phyloP scores from a whole-genome alignment of 2,329 filamentous ascomycete genomes.

The Verticillium zaregamsianum region DNA sequence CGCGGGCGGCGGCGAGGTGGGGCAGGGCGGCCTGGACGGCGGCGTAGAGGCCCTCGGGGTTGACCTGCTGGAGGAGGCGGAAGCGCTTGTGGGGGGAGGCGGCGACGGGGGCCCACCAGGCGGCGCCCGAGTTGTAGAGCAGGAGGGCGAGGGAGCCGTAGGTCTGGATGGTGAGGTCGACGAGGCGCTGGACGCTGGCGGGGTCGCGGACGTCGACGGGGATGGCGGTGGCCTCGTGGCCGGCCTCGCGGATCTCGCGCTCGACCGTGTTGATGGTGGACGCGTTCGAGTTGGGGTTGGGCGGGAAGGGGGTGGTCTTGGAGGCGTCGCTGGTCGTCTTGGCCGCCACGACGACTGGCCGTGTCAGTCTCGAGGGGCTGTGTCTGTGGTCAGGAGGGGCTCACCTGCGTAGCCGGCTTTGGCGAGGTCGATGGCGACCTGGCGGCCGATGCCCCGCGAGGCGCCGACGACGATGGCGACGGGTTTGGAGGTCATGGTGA shows the following conservation, averaged over 20 bases:
- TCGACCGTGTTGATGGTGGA: slow-evolving; percentile 80
- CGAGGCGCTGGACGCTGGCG: slow-evolving; percentile 55
- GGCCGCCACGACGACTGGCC: slow-evolving; percentile 68
- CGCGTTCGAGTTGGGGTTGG: slow-evolving; percentile 67
- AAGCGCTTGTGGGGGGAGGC: slow-evolving; percentile 70
- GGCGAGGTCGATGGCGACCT: slow-evolving; percentile 74
- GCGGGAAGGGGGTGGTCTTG: slow-evolving; percentile 58
- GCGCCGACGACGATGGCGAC: slow-evolving; percentile 73
- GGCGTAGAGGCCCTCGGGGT: slow-evolving; percentile 72
- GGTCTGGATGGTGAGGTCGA: slow-evolving; percentile 51
- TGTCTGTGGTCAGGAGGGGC: slow-evolving; percentile 5
- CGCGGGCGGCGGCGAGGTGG: slow-evolving; percentile 48
- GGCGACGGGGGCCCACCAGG: slow-evolving; percentile 76
- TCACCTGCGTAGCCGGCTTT: slow-evolving; percentile 66
- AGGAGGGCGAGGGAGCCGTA: slow-evolving; percentile 68
- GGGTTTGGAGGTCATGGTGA: slow-evolving; percentile 9
- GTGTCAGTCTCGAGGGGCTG: not conserved
- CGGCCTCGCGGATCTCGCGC: slow-evolving; percentile 64
- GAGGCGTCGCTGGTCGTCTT: slow-evolving; percentile 67
- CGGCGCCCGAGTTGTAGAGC: slow-evolving; percentile 80
- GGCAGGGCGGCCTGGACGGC: slow-evolving; percentile 66
- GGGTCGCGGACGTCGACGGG: slow-evolving; percentile 65
- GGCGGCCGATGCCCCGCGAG: slow-evolving; percentile 75
- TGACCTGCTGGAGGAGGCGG: slow-evolving; percentile 71
- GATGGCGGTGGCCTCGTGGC: slow-evolving; percentile 61